phyloP scores from a whole-genome alignment of 1,139 yeast genomes.

The Candida mesenterica region DNA sequence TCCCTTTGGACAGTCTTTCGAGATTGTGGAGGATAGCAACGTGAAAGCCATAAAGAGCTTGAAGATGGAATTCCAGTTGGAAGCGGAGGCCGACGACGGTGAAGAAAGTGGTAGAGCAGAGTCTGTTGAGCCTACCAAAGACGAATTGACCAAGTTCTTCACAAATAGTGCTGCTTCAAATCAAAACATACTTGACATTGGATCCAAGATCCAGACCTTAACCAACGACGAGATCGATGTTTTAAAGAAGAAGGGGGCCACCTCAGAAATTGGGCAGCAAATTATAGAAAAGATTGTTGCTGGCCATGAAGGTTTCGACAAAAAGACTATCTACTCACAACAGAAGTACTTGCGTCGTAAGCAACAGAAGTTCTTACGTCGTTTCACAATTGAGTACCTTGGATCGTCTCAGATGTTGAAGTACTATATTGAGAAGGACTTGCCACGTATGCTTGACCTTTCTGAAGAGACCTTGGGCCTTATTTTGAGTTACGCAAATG shows the following conservation, averaged over 20 bases:
- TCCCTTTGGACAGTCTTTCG: constrained; percentile 88
- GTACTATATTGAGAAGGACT: constrained; percentile 71
- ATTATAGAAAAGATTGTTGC: constrained; percentile 80
- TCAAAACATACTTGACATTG: constrained; percentile 69
- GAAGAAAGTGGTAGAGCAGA: constrained; percentile 26
- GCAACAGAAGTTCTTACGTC: constrained; percentile 83
- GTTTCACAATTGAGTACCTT: constrained; percentile 78
- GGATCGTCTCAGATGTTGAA: constrained; percentile 76
- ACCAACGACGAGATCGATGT: constrained; percentile 75
- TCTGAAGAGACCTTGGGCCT: constrained; percentile 82
- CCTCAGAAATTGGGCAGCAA: constrained; percentile 69
- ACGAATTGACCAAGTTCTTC: constrained; percentile 42
- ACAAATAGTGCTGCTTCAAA: constrained; percentile 57
- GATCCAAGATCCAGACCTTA: constrained; percentile 72
- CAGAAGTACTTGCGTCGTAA: constrained; percentile 89
- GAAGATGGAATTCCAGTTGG: constrained; percentile 13
- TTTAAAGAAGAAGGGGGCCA: constrained; percentile 65
- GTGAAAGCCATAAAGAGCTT: constrained; percentile 49
- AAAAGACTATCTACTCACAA: constrained; percentile 86
- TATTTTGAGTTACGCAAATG: constrained; percentile 72
- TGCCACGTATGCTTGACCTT: constrained; percentile 70
- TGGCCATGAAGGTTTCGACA: constrained; percentile 82
- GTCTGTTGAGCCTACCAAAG: constrained; percentile 30
- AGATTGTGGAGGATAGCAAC: constrained; percentile 59
- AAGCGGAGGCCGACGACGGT: constrained; percentile 18